phyloP scores from a whole-genome alignment of 1,139 yeast species.

The Candida sanyaensis region DNA sequence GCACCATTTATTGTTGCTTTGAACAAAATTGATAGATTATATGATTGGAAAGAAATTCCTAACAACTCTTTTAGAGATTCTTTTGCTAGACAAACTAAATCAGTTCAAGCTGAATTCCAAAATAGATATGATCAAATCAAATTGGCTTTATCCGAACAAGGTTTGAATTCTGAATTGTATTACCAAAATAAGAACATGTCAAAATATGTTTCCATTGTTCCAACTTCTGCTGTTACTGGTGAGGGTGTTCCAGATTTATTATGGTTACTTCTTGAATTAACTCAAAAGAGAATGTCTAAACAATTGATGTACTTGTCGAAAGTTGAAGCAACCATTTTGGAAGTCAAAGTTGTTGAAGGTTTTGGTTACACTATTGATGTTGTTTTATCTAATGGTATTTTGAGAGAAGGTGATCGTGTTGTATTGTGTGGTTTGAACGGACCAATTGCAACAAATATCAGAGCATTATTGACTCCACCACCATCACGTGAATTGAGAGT shows the following conservation, averaged over 20 bases:
- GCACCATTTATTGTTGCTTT: conserved; percentile 97
- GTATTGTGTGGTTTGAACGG: conserved; percentile 98
- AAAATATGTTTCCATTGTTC: conserved; percentile 92
- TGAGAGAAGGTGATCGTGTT: conserved; percentile 92
- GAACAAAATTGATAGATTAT: conserved; percentile 95
- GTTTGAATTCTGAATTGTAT: conserved; percentile 95
- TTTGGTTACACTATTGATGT: conserved; percentile 98
- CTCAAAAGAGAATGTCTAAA: conserved; percentile 98
- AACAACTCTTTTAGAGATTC: conserved; percentile 97
- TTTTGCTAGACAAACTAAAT: conserved; percentile 71
- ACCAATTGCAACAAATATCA: conserved; percentile 95
- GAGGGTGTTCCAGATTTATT: conserved; percentile 99
- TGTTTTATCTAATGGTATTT: conserved; percentile 89
- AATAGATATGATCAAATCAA: conserved; percentile 84
- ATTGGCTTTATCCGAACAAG: conserved; percentile 95
- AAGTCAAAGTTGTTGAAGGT: conserved; percentile 99
- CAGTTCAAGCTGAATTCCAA: conserved; percentile 91
- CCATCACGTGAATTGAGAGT: conserved; percentile 95
- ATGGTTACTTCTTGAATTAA: conserved; percentile 91
- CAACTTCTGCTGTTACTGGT: conserved; percentile 98
- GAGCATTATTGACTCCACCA: conserved; percentile 97
- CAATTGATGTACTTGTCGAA: conserved; percentile 95
- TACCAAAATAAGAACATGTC: conserved; percentile 93
- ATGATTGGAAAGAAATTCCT: conserved; percentile 89
- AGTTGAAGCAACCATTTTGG: conserved; percentile 94